Evolutionary conservation across 139 green algal species (phyloP), one percentile per base, ranked within the genome.

Genomic region (Chlamydomonas eustigma): DNA sequence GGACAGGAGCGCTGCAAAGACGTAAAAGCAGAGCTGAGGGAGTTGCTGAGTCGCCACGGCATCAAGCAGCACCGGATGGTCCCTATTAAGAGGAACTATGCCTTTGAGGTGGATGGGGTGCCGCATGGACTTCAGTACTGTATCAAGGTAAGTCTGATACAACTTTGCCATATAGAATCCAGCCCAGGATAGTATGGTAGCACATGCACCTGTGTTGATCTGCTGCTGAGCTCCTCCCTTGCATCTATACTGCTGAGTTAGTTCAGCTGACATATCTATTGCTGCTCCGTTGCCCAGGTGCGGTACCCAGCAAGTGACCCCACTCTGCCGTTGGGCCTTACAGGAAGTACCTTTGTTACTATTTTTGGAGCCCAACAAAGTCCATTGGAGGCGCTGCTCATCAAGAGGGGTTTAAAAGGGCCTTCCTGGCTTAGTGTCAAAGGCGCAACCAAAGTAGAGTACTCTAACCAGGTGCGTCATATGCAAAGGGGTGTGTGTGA

Each of bases 341-440:
- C 68, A 5, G 74, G 75, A 64, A 31, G 8, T 22, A 65, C 50
- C 37, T 78, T 74, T 44, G 51, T 71, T 2, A 72, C 74, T 8
- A 37, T 97, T 6, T 88, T 98, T 63, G 93, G 92, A 68, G 50
- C 81, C 68, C 78, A 90, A 52, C 84, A 93, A 78, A 90, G 74
- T 66, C 64, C 73, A 28, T 84, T 98, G 50, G 96, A 99, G 91
- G 77, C 87, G 1, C 71, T 99, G 39, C 69, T 94, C 68, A 66
- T 99, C 18, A 99, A 98, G 91, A 85, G 96, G 4, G 80, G 82
- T 50, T 68, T 99, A 50, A 97, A 93, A 89, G 95, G 96, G 2
- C 94, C 96, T 4, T 80, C 76, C 73, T 99, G 96, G 96, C 63
- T 98, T 3, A 44, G 71, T 0, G 39, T 99, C 2, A 51, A 50